Base-by-base conservation (phyloP, 116 monocot genomes). In the Iris pallida region DNA sequence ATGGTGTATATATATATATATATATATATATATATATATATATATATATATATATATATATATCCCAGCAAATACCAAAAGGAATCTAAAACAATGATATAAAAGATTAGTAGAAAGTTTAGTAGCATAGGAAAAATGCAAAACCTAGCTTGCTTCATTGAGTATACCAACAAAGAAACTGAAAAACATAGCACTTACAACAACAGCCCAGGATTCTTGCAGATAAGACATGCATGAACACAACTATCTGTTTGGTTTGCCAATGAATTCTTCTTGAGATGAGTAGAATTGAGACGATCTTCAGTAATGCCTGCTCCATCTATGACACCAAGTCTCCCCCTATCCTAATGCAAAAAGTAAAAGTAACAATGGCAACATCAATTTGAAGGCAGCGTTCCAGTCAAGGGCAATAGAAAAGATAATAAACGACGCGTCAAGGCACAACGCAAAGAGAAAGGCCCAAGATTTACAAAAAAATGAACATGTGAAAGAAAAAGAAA, bases 121-220 rank as follows among this genome's bases (percentile, higher is more conserved):
- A 30, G 30, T 30, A 30, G 30, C 30, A 1, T 30, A 3, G 30
- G 0, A 30, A 30, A 30, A 30, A 30, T 30, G 30, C 30, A 30
- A 45, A 42, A 69, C 2, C 40, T 45, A 18, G 8, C 43, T 19
- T 40, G 13, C 17, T 68, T 42, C 13, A 41, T 55, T 9, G 16
- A 47, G 47, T n/a, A 42, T 58, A 59, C 5, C n/a, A 8, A 48
- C 15, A 5, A 77, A n/a, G 16, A 19, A 5, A 45, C 42, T 11
- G 19, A 61, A 64, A 72, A 55, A 30, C 41, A 61, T 56, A 46
- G n/a, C 46, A 84, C 93, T 68, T 68, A 93, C 89, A 89, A 65
- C 15, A 84, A 76, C 45, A 57, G 49, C 66, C 86, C 86, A 59
- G 82, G 68, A 45, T 56, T 78, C 64, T 74, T 82, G 84, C 89